A percentile compares a stretch with the other conserved stretches of the same genome.
Evolutionary conservation across 116 monocot genomes (phyloP).

Genomic region (Phalaenopsis hybrid): DNA sequence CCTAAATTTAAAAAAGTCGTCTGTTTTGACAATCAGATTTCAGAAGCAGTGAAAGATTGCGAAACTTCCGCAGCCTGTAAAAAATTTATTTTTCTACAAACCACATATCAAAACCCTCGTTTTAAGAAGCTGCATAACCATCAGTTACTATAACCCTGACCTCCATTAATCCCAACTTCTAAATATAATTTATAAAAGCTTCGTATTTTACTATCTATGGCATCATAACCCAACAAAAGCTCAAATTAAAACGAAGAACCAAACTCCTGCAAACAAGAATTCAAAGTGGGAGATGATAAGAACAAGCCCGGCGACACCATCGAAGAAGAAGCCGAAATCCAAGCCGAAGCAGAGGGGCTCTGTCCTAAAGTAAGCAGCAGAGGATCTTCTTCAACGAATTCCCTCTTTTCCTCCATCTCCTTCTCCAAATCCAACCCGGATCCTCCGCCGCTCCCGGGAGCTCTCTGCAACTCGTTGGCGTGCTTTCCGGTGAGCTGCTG

Average conservation of each 20-base stretch:
- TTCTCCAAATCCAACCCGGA: not conserved
- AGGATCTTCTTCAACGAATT: not conserved
- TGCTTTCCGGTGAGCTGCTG: slow-evolving; percentile 36
- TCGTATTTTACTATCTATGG: too few relatives aligned
- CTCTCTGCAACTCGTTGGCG: not conserved
- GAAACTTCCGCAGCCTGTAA: too few relatives aligned
- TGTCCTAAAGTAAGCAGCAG: slow-evolving; percentile 3
- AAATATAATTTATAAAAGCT: too few relatives aligned
- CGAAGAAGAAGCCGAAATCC: not conserved
- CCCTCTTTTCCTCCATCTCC: not conserved
- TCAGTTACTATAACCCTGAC: too few relatives aligned
- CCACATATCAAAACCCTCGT: too few relatives aligned
- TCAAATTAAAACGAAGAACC: not conserved
- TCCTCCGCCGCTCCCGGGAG: not conserved
- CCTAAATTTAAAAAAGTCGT: too few relatives aligned
- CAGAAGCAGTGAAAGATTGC: too few relatives aligned
- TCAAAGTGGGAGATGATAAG: not conserved
- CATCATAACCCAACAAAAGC: not conserved
- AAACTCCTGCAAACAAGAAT: slow-evolving; percentile 5
- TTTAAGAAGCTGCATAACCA: too few relatives aligned
- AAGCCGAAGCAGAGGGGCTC: not conserved
- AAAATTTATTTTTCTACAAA: too few relatives aligned
- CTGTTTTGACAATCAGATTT: too few relatives aligned
- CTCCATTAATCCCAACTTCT: too few relatives aligned
- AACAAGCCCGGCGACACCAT: not conserved